A percentile compares a stretch with the other conserved stretches of the same genome.
Evolutionary conservation across 805 yeast species (phyloP).

Genomic region (Phaffomyces thermotolerans): DNA sequence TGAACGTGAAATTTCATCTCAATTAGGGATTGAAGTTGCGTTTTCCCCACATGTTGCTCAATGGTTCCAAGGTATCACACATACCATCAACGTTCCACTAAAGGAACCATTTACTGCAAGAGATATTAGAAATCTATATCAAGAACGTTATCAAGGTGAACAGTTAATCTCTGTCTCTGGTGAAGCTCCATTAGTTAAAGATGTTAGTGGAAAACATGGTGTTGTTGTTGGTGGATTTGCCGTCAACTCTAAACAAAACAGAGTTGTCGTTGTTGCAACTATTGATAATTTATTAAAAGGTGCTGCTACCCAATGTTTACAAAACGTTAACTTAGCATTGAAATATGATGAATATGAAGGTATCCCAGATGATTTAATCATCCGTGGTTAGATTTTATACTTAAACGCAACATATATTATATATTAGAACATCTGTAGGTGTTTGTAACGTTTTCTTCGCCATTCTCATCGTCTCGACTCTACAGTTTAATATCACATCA

Average conservation of each 20-base stretch:
- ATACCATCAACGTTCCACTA: constrained; percentile 86
- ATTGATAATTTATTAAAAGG: constrained; percentile 95
- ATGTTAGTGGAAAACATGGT: constrained; percentile 90
- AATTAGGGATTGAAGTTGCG: constrained; percentile 72
- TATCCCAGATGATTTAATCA: constrained; percentile 64
- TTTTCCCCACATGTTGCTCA: constrained; percentile 97
- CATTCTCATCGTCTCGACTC: too few relatives aligned
- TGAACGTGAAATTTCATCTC: constrained; percentile 84
- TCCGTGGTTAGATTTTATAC: constrained; percentile 19
- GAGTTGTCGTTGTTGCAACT: constrained; percentile 92
- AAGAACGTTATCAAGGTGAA: constrained; percentile 83
- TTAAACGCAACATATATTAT: neutral
- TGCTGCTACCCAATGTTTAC: constrained; percentile 97
- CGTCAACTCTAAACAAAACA: constrained; percentile 77
- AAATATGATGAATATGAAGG: constrained; percentile 94
- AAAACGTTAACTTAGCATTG: constrained; percentile 84
- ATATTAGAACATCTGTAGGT: neutral
- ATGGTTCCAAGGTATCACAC: constrained; percentile 98
- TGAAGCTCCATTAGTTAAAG: constrained; percentile 89
- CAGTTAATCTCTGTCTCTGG: constrained; percentile 78
- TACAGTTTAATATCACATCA: too few relatives aligned
- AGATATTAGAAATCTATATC: constrained; percentile 78
- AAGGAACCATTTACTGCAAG: constrained; percentile 63
- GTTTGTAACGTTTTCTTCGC: too few relatives aligned
- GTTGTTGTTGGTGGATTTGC: constrained; percentile 95